These are phyloP conservation scores for Penicillium odoratum DNA, from an alignment of 495 filamentous ascomycete genomes.

Conservation along the genomic window DNA sequence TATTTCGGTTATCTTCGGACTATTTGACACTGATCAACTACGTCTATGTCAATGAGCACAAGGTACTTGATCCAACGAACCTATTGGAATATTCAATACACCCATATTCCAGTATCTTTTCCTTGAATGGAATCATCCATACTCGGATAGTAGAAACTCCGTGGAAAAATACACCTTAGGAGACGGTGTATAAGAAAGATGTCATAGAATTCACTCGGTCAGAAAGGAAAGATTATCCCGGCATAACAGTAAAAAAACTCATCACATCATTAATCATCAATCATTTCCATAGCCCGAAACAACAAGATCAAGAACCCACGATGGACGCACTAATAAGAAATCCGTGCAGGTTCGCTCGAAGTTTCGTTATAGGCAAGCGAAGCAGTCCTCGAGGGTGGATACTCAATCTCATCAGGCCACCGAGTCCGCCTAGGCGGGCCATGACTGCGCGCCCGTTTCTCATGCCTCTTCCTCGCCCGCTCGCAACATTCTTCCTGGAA, in stretches of 20 bases:
- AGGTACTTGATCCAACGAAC: too few relatives aligned
- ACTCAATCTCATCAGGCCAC: constrained; percentile 32
- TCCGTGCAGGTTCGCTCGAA: constrained; percentile 3
- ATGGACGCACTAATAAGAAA: constrained; percentile 13
- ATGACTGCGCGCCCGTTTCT: constrained; percentile 48
- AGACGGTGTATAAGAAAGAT: not conserved
- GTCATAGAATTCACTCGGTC: not conserved
- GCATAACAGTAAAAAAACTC: not conserved
- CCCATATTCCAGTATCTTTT: too few relatives aligned
- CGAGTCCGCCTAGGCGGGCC: constrained; percentile 14
- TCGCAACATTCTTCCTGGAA: constrained; percentile 61
- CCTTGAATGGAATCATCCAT: too few relatives aligned
- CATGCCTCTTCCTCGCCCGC: constrained; percentile 68
- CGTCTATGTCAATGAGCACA: not conserved
- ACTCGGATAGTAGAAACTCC: not conserved
- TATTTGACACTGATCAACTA: not conserved
- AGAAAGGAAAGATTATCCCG: not conserved
- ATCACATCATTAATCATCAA: not conserved
- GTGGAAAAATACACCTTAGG: not conserved
- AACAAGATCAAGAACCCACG: not conserved
- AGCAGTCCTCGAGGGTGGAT: constrained; percentile 8
- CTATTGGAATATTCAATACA: too few relatives aligned
- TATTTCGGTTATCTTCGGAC: not conserved
- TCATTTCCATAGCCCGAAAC: not conserved
- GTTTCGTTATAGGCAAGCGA: constrained; percentile 17